Conservation (phyloP, 2,329 filamentous ascomycete genomes). For the Fusarium devonianum region DNA sequence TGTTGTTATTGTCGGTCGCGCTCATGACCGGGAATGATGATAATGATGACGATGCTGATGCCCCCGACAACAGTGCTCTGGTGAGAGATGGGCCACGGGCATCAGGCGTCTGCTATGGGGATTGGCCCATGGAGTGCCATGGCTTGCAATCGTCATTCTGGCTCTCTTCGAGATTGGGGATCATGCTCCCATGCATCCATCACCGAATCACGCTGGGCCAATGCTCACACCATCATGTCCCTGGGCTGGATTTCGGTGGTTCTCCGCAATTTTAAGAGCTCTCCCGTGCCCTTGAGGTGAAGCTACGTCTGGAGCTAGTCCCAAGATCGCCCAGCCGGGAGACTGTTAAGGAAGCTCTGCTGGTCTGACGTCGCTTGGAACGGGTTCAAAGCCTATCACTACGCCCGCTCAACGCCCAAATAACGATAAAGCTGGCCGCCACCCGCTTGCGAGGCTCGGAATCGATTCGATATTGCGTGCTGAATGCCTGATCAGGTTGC, state of each 20-base stretch:
- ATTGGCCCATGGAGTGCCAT: constrained; percentile 2
- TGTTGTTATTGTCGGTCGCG: constrained; percentile 7
- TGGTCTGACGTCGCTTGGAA: constrained; percentile 14
- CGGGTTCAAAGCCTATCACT: constrained; percentile 3
- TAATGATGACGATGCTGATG: not conserved
- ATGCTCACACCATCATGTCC: constrained; percentile 25
- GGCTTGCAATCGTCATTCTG: constrained; percentile 7
- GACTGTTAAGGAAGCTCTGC: constrained; percentile 9
- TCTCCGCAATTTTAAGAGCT: constrained; percentile 16
- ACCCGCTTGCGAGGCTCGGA: not conserved
- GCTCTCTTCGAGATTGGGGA: constrained; percentile 26
- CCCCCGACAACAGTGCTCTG: not conserved
- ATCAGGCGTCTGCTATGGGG: constrained; percentile 10
- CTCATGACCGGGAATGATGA: constrained; percentile 5
- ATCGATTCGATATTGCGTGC: constrained; percentile 12
- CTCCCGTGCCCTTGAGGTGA: constrained; percentile 3
- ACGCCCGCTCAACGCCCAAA: constrained; percentile 7
- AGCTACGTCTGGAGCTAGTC: constrained; percentile 25
- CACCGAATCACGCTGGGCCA: constrained; percentile 15
- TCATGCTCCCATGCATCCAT: constrained; percentile 20
- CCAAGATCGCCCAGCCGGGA: constrained; percentile 15
- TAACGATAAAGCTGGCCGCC: constrained; percentile 5
- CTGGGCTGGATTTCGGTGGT: constrained; percentile 6
- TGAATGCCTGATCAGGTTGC: constrained; percentile 5
- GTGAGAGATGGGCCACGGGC: constrained; percentile 1